phyloP scores from a whole-genome alignment of 345 rosid genomes.

The Geranium rotundifolium region DNA sequence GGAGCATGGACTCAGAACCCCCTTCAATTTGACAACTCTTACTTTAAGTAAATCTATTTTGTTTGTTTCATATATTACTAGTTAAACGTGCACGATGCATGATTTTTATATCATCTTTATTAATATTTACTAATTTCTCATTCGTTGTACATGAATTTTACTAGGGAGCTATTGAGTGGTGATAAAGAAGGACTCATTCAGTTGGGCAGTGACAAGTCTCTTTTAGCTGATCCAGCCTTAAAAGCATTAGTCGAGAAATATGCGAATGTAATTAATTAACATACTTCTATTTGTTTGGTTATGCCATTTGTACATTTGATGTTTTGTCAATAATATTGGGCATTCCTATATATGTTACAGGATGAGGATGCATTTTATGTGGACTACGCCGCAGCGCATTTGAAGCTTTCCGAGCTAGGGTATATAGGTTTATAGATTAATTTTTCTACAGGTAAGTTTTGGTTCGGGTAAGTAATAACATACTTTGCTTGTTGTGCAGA shows the following conservation, averaged over 20 bases:
- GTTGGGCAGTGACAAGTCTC: conserved; percentile 72
- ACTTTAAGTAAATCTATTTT: conserved; percentile 53
- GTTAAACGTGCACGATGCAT: too few relatives aligned
- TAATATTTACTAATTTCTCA: neutral
- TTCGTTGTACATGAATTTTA: neutral
- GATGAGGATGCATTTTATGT: conserved; percentile 84
- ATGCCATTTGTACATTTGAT: too few relatives aligned
- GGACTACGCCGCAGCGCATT: conserved; percentile 67
- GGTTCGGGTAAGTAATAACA: too few relatives aligned
- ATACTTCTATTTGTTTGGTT: too few relatives aligned
- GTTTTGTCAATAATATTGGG: too few relatives aligned
- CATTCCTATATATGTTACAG: conserved; percentile 36
- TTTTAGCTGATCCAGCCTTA: conserved; percentile 73
- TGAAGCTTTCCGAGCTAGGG: conserved; percentile 94
- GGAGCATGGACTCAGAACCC: conserved; percentile 92
- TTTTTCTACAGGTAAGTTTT: too few relatives aligned
- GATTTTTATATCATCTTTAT: neutral
- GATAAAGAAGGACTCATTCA: conserved; percentile 81
- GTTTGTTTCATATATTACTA: neutral
- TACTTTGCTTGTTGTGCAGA: conserved; percentile 5
- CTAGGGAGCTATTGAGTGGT: conserved; percentile 72
- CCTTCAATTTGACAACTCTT: conserved; percentile 79
- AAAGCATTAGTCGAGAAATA: conserved; percentile 83
- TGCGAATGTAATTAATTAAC: conserved; percentile 45
- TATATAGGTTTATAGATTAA: conserved; percentile 10